Percentiles rank a stretch among this genome's conserved stretches.
Conservation (phyloP, 192 early-diverging fungal genomes). For the Jimgerdemannia flammicorona region DNA sequence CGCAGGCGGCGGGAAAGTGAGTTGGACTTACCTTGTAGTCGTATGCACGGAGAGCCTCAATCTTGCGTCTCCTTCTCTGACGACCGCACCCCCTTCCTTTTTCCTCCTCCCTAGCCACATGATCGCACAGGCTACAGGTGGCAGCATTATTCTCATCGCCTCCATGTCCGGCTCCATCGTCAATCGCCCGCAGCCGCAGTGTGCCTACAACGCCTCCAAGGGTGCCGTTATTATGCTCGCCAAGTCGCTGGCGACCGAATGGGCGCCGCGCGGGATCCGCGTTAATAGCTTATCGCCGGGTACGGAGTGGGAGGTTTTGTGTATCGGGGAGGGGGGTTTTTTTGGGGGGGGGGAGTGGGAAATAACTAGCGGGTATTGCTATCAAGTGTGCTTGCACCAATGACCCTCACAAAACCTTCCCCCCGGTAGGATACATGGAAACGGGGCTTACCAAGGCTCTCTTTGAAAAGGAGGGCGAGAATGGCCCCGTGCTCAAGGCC, state of each 20-base stretch:
- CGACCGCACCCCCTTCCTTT: not conserved
- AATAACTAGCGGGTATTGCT: not conserved
- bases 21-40: not conserved
- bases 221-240: constrained; percentile 36
- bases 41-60: not conserved
- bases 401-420: not conserved
- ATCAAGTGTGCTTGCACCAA: not conserved
- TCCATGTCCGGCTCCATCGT: constrained; percentile 35
- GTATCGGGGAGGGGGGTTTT: not conserved
- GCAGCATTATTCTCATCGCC: constrained; percentile 36
- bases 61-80: not conserved
- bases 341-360: no score
- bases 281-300: constrained; percentile 38
- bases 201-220: constrained; percentile 42
- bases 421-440: not conserved
- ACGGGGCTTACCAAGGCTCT: constrained; percentile 19
- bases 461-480: constrained; percentile 4
- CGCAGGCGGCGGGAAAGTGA: constrained; percentile 32
- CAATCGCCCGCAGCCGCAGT: constrained; percentile 33
- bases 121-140: constrained; percentile 18
- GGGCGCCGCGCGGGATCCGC: constrained; percentile 36
- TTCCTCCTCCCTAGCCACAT: constrained; percentile 13
- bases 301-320: not conserved
- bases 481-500: constrained; percentile 3
- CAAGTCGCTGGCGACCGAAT: constrained; percentile 43